Percentiles rank a stretch among this genome's conserved stretches.
These are phyloP conservation scores for Angophora floribunda DNA, from an alignment of 345 rosid genomes.

Conservation along the genomic window DNA sequence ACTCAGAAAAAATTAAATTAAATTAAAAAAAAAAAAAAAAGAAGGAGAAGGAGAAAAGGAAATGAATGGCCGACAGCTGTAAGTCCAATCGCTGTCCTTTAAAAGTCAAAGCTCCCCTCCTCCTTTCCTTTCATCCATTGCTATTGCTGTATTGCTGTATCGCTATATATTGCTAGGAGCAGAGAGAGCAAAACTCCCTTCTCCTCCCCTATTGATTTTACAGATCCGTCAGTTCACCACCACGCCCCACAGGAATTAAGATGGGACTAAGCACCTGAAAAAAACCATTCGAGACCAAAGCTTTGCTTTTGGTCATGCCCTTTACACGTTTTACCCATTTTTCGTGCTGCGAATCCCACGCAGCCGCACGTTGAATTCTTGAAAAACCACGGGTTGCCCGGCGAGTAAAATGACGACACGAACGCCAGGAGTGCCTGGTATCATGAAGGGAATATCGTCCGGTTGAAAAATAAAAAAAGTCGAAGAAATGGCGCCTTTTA, in stretches of 20 bases:
- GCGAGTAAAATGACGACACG: neutral
- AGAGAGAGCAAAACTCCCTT: neutral
- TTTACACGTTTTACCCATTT: neutral
- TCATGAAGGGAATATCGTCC: accelerated
- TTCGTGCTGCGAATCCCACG: neutral
- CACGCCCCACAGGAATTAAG: neutral
- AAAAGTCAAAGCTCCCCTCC: neutral
- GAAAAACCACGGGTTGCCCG: neutral
- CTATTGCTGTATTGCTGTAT: no score
- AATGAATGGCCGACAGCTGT: neutral
- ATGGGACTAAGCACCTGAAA: neutral
- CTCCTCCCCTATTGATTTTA: no score
- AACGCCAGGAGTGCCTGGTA: accelerated
- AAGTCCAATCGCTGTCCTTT: neutral
- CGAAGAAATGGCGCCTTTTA: accelerated
- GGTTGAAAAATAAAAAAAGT: accelerated
- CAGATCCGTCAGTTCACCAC: neutral
- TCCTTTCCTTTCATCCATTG: neutral
- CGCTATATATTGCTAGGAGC: neutral
- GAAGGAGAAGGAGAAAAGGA: no score
- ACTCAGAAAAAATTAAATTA: neutral
- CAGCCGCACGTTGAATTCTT: neutral
- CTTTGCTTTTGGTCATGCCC: neutral
- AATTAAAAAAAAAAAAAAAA: accelerated
- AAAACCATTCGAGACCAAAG: neutral